These are phyloP conservation scores for Kalanchoe fedtschenkoi DNA, from an alignment of 164 flowering plant genomes.

Conservation along the genomic window DNA sequence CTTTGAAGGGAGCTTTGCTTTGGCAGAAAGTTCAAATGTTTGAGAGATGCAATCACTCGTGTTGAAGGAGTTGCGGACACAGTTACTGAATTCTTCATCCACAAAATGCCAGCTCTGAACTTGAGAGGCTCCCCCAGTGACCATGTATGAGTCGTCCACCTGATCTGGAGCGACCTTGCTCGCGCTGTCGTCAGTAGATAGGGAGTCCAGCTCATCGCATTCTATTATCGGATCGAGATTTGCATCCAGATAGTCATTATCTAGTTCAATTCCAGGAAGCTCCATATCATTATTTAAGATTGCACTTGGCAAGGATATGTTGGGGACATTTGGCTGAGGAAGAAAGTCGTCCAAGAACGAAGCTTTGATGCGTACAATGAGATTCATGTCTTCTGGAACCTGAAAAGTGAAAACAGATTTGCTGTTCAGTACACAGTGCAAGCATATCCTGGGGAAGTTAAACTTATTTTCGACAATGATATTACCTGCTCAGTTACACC, in stretches of 20 bases:
- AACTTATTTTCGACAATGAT: not conserved
- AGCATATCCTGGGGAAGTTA: not conserved
- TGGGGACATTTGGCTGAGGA: conserved; percentile 19
- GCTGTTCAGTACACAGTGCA: conserved; percentile 5
- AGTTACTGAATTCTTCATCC: conserved; percentile 60
- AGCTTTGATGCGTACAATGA: conserved; percentile 51
- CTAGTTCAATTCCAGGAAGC: conserved; percentile 14
- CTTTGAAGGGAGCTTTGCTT: conserved; percentile 14
- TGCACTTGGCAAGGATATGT: conserved; percentile 14
- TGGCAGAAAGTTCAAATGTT: conserved; percentile 32
- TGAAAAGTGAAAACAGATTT: conserved; percentile 14
- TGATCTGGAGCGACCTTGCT: conserved; percentile 30
- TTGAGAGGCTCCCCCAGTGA: conserved; percentile 46
- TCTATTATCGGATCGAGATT: conserved; percentile 11
- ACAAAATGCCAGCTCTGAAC: conserved; percentile 59
- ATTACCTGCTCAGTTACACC: conserved; percentile 77
- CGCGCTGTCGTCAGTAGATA: conserved; percentile 36
- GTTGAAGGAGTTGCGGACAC: conserved; percentile 39
- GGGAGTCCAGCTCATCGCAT: conserved; percentile 18
- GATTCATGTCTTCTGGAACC: conserved; percentile 56
- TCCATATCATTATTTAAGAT: conserved; percentile 23
- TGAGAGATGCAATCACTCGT: conserved; percentile 76
- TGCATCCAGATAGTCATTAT: conserved; percentile 21
- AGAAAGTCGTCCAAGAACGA: conserved; percentile 47
- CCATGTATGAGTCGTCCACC: conserved; percentile 41